These are phyloP conservation scores for Phylloporus sp. DNA, from an alignment of 768 basidiomycete species.

Conservation along the genomic window DNA sequence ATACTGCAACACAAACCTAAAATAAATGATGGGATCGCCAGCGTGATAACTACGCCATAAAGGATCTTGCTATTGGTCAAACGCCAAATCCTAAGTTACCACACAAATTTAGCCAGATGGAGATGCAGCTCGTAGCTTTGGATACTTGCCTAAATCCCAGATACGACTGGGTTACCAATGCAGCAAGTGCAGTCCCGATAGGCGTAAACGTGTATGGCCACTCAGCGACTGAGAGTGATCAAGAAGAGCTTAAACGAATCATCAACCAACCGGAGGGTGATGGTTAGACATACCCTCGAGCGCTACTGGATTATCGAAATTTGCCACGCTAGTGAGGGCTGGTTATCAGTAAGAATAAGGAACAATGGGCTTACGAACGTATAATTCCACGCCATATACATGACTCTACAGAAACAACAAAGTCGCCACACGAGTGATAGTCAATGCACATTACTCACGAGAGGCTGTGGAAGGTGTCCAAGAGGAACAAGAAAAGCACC, in stretches of 20 bases:
- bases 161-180: conserved; percentile 49
- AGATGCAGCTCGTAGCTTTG: neutral
- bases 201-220: conserved; percentile 54
- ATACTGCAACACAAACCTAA: conserved; percentile 44
- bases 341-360: neutral
- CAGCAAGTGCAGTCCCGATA: conserved; percentile 42
- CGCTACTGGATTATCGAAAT: conserved; percentile 11
- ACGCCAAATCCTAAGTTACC: conserved; percentile 16
- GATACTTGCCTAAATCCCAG: conserved; percentile 40
- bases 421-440: neutral
- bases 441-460: conserved; percentile 11
- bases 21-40: conserved; percentile 39
- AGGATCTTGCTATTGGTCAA: conserved; percentile 19
- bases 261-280: neutral
- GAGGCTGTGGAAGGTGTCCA: conserved; percentile 14
- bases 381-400: conserved; percentile 21
- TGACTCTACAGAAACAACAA: conserved; percentile 1
- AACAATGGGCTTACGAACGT: conserved; percentile 1
- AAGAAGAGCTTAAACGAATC: neutral
- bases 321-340: conserved; percentile 8
- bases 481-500: conserved; percentile 11
- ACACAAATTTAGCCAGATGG: neutral
- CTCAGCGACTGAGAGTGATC: conserved; percentile 31
- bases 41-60: conserved; percentile 32
- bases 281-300: conserved; percentile 1